Percentiles rank a stretch among this genome's conserved stretches.
phyloP scores from a whole-genome alignment of 2,329 filamentous ascomycete species.

The Fusarium secorum region DNA sequence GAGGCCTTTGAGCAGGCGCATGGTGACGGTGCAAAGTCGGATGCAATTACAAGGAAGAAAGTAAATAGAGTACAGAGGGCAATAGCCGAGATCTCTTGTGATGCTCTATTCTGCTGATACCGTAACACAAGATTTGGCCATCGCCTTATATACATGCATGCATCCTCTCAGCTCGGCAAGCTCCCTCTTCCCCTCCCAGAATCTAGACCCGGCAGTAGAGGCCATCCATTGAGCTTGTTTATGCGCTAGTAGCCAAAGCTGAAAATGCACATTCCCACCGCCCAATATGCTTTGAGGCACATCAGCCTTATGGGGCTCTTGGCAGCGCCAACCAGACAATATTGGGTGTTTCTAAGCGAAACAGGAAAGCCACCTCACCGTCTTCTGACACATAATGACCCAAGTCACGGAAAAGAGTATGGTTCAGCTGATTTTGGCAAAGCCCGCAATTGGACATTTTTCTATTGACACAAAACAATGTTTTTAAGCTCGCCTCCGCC shows the following conservation, averaged over 20 bases:
- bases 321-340: not conserved
- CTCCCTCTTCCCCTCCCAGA: not conserved
- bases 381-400: not conserved
- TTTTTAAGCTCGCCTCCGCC: not conserved
- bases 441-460: not conserved
- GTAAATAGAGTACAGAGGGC: fast-evolving
- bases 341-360: not conserved
- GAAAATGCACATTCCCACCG: not conserved
- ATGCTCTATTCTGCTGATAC: not conserved
- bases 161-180: not conserved
- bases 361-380: not conserved
- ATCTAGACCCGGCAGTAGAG: not conserved
- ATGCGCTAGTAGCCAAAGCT: slow-evolving; percentile 1
- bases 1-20: slow-evolving; percentile 5
- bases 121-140: not conserved
- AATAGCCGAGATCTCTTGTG: not conserved
- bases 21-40: fast-evolving
- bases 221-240: not conserved
- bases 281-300: not conserved
- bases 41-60: too few species aligned
- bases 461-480: not conserved
- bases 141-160: not conserved
- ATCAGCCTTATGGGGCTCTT: slow-evolving; percentile 9
- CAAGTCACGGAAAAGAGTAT: not conserved
- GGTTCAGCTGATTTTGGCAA: not conserved